These are phyloP conservation scores for Microbotryum silenes-acaulis DNA, from an alignment of 1,284 basidiomycete species.

Conservation along the genomic window DNA sequence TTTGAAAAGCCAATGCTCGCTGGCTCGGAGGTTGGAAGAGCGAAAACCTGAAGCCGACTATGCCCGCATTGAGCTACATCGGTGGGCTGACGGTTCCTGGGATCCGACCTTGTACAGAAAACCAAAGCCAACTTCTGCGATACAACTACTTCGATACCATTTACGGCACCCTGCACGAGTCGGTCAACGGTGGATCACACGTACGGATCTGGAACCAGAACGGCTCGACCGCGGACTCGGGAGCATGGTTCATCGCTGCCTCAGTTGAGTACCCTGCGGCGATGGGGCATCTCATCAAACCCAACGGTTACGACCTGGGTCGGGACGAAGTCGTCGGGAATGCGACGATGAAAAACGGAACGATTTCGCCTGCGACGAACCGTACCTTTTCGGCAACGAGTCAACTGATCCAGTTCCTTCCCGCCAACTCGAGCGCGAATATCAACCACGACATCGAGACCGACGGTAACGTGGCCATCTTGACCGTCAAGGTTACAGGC, in stretches of 20 bases:
- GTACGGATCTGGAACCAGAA: conserved; percentile 69
- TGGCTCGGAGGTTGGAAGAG: no score
- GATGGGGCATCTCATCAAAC: conserved; percentile 49
- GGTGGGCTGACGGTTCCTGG: no score
- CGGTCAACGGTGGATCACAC: conserved; percentile 78
- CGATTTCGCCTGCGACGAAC: conserved; percentile 58
- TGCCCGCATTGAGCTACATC: no score
- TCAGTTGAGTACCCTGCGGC: conserved; percentile 34
- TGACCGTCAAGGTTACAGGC: conserved; percentile 61
- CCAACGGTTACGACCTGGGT: conserved; percentile 47
- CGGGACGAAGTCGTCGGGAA: conserved; percentile 78
- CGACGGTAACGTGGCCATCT: conserved; percentile 76
- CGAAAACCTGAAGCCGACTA: no score
- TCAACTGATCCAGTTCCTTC: conserved; percentile 36
- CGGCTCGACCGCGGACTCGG: conserved; percentile 42
- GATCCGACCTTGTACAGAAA: conserved; percentile 32
- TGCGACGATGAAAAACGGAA: conserved; percentile 51
- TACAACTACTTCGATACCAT: conserved; percentile 69
- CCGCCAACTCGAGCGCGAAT: conserved; percentile 50
- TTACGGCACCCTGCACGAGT: conserved; percentile 73
- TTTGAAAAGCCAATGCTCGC: no score
- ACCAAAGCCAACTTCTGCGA: conserved; percentile 67
- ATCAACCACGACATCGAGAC: conserved; percentile 68
- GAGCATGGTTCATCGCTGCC: conserved; percentile 70
- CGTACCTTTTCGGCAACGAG: conserved; percentile 39